Base-by-base conservation (phyloP, 75 land plant genomes). In the Chamaecyparis obtusa region DNA sequence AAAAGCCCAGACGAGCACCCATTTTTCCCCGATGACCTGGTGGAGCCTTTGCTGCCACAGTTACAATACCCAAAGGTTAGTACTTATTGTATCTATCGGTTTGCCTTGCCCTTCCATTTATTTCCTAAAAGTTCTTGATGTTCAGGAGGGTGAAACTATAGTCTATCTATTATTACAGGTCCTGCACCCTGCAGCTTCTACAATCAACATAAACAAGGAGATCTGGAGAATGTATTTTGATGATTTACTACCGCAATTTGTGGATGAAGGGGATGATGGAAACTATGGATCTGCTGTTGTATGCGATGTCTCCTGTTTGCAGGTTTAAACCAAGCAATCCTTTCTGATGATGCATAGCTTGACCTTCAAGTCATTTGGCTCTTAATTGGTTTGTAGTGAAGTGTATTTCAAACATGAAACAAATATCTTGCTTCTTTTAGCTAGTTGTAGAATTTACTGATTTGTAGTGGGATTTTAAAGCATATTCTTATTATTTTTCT, bases 251-350 rank as follows among this genome's bases (percentile, higher is more conserved):
- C 98, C 99, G 0, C 83, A 90, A 46, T 92, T 96, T 43, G 85
- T 87, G 32, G 71, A 86, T 10, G 75, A 88, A n/a, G 99, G 98
- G 4, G 99, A 97, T 91, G 99, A 97, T 91, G 96, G 99, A 44
- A 97, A 97, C 86, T 96, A 97, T 90, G 98, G 94, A 85, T 89
- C 92, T 78, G 90, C 98, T 16, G 94, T 91, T 15, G 91, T 94
- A 44, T 87, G 94, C 88, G 99, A 97, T 90, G 94, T 96, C 10
- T 77, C 83, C 2, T 97, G 98, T 75, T 89, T 97, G 81, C 99
- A 97, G 95, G 99, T 97, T 11, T 86, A 39, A 39, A 19, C 69
- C n/a, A 48, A 36, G 1, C 78, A 55, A 9, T 67, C 75, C 36
- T 36, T 10, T 85, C 75, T 13, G 75, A 35, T 33, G 33, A 17